Evolutionary conservation across 2,329 filamentous ascomycete genomes (phyloP).

Genomic region (Zymoseptoria ardabiliae): DNA sequence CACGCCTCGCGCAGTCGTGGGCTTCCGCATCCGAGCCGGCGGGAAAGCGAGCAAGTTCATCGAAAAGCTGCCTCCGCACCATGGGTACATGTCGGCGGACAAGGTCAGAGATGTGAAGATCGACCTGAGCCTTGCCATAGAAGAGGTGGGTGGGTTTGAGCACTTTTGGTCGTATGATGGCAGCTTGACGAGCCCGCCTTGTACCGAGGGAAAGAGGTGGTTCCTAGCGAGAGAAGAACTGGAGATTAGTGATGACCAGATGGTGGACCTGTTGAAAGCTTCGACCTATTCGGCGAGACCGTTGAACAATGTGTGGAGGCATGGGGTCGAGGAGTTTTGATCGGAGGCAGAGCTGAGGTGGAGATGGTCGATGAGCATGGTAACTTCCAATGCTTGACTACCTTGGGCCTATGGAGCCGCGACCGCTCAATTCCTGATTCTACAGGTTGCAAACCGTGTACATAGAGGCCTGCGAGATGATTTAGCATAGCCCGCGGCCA

Average conservation of each 20-base stretch:
- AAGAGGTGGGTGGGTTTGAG: slow-evolving; percentile 34
- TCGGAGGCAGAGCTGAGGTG: background rate
- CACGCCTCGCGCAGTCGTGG: slow-evolving; percentile 40
- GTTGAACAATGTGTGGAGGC: slow-evolving; percentile 42
- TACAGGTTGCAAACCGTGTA: too few species aligned
- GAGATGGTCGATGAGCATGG: background rate
- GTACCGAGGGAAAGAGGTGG: slow-evolving; percentile 41
- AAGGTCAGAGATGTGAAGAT: slow-evolving; percentile 16
- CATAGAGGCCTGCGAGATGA: background rate
- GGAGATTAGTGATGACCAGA: slow-evolving; percentile 41
- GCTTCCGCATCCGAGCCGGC: slow-evolving; percentile 41
- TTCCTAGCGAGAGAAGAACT: slow-evolving; percentile 38
- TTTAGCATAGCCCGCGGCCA: too few species aligned
- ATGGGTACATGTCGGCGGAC: slow-evolving; percentile 16
- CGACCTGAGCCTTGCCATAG: slow-evolving; percentile 30
- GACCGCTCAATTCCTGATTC: background rate
- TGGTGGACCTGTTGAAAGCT: slow-evolving; percentile 41
- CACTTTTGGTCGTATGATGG: slow-evolving; percentile 46
- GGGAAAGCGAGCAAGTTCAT: slow-evolving; percentile 36
- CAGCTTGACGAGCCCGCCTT: slow-evolving; percentile 43
- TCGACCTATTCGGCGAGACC: slow-evolving; percentile 40
- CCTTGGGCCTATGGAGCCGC: background rate
- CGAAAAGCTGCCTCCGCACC: slow-evolving; percentile 32
- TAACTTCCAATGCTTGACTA: background rate
- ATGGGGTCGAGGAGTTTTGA: slow-evolving; percentile 34